Base-by-base conservation (phyloP, 805 yeast species). In the Candida easanensis region DNA sequence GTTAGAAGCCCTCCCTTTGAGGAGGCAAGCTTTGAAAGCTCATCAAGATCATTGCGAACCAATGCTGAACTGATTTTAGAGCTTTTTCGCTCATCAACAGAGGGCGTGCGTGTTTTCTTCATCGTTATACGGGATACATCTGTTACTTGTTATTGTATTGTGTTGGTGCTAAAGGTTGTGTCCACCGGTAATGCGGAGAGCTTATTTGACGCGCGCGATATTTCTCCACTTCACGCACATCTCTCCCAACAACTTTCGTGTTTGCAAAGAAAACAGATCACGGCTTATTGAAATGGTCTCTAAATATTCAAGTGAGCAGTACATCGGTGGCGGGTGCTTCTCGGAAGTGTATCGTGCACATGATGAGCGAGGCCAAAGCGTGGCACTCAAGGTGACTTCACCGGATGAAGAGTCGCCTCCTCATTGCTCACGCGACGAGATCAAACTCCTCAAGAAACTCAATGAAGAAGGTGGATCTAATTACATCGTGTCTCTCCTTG, bases 321-420 rank as follows among this genome's bases (percentile, higher is more conserved):
- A 59, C 19, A 45, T 74, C 3, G 69, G 73, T 3, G 61, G 71
- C 0, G 79, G 80, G 0, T 53, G 68, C n/a, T 73, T 69, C 53
- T 65, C 74, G 11, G 66, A 60, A 36, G 75, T 77, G 2, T 67
- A 60, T 40, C 43, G 42, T 23, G 62, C 66, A 4, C 42, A 31
- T 1, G 57, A 53, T 8, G 17, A 27, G 3, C 13, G 8, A 4
- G 44, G 39, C 6, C 46, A 44, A 14, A 14, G 19, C 8, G 70
- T 64, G 8, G 83, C 80, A 0, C 48, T 79, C 33, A 79, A 79
- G 52, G 56, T 70, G 16, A 66, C 73, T 1, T 70, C 71, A 15
- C 73, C 73, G 4, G 79, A 72, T 34, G 77, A 71, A 32, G 78
- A 75, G 42, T 58, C 62, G 16, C 73, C 79, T 3, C 85, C 85